Conservation (phyloP, 1,284 basidiomycete genomes). For the Rhodotorula sp. region DNA sequence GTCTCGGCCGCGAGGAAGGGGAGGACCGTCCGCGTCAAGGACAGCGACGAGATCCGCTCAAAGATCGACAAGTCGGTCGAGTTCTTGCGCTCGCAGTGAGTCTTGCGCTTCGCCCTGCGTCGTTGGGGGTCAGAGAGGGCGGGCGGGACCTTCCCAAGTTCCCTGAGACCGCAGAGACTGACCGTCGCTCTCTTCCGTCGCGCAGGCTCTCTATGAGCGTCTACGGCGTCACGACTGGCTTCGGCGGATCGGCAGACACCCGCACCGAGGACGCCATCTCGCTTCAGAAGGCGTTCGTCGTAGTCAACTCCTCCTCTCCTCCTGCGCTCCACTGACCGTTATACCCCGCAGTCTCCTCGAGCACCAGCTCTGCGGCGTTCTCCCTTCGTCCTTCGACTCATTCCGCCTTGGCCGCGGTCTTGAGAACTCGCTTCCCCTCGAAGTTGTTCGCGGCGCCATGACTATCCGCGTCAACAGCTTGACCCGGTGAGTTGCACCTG, state of each 20-base stretch:
- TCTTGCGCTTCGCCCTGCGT: neutral
- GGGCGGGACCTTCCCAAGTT: slow-evolving; percentile 4
- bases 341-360: slow-evolving; percentile 66
- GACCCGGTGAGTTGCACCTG: slow-evolving; percentile 54
- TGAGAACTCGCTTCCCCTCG: slow-evolving; percentile 68
- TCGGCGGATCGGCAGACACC: slow-evolving; percentile 69
- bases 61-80: slow-evolving; percentile 59
- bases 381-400: slow-evolving; percentile 59
- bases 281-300: slow-evolving; percentile 58
- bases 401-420: slow-evolving; percentile 53
- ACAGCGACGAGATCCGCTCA: slow-evolving; percentile 57
- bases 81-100: slow-evolving; percentile 41
- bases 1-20: slow-evolving; percentile 67
- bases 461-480: slow-evolving; percentile 82
- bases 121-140: neutral
- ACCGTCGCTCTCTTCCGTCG: neutral
- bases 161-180: neutral
- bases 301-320: slow-evolving; percentile 55
- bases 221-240: slow-evolving; percentile 79
- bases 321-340: slow-evolving; percentile 25
- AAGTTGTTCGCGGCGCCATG: slow-evolving; percentile 87
- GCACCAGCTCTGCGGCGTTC: slow-evolving; percentile 64
- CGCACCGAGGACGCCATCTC: slow-evolving; percentile 65
- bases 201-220: slow-evolving; percentile 59
- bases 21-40: slow-evolving; percentile 54